phyloP scores from a whole-genome alignment of 345 rosid genomes.

The Linum usitatissimum region DNA sequence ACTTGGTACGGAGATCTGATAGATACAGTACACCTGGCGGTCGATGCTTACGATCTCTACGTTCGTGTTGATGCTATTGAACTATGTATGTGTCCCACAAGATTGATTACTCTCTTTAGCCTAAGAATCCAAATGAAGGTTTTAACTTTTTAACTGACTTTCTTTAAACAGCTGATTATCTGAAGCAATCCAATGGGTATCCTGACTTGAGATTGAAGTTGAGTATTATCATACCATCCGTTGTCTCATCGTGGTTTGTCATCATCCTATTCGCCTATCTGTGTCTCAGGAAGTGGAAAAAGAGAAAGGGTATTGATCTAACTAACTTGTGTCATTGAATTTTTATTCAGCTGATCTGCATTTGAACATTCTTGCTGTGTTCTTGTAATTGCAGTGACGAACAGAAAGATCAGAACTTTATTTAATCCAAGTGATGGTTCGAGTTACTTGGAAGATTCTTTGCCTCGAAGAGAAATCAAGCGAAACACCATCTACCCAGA shows the following conservation, averaged over 20 bases:
- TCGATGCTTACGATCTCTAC: background rate
- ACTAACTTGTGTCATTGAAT: too few species aligned
- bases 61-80: background rate
- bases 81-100: background rate
- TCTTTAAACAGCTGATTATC: background rate
- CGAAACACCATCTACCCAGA: background rate
- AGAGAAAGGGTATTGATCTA: background rate
- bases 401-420: background rate
- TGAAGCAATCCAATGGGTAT: background rate
- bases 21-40: background rate
- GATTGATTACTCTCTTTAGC: background rate
- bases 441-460: background rate
- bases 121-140: too few species aligned
- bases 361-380: background rate
- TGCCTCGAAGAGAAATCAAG: background rate
- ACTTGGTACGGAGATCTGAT: background rate
- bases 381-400: background rate
- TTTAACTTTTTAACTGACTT: too few species aligned
- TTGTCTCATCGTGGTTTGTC: background rate
- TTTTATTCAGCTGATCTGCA: too few species aligned
- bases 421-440: background rate
- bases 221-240: background rate
- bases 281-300: background rate
- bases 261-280: background rate
- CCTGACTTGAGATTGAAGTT: background rate